Evolutionary conservation across 176 grass and related monocot species (phyloP).

Genomic region (Luzula sylvatica): DNA sequence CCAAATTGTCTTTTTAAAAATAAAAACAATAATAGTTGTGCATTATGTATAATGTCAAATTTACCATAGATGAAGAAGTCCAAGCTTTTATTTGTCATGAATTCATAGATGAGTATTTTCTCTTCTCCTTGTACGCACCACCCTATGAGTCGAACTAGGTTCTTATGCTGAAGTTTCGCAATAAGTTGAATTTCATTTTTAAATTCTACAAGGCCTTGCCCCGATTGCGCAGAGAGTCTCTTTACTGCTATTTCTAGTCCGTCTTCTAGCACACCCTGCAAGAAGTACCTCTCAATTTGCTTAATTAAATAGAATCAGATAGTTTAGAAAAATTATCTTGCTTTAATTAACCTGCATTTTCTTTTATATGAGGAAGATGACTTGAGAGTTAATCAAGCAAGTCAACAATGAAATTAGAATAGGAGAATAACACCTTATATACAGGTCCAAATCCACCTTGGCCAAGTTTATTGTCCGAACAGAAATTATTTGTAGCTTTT

Average conservation of each 20-base stretch:
- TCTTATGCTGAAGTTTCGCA: conserved; percentile 36
- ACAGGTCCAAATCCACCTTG: conserved; percentile 3
- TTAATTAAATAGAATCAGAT: no score
- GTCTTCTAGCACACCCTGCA: conserved; percentile 5
- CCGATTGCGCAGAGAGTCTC: conserved; percentile 26
- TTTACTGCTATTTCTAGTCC: conserved; percentile 35
- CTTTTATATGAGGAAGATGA: no score
- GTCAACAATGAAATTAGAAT: background rate
- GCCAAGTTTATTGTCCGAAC: background rate
- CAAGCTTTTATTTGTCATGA: conserved; percentile 40
- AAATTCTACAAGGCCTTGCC: conserved; percentile 39
- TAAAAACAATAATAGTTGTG: background rate
- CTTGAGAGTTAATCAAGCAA: no score
- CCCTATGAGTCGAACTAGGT: conserved; percentile 34
- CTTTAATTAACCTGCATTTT: no score
- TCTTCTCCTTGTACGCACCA: conserved; percentile 36
- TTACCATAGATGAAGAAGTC: conserved; percentile 37
- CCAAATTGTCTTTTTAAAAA: background rate
- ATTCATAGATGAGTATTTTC: conserved; percentile 40
- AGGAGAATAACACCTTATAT: background rate
- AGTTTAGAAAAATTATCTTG: no score
- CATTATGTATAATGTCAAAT: background rate
- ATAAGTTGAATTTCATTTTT: conserved; percentile 39
- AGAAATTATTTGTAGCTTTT: background rate
- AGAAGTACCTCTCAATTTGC: background rate